phyloP scores from a whole-genome alignment of 2,329 filamentous ascomycete species.

The Fusarium papillatum region DNA sequence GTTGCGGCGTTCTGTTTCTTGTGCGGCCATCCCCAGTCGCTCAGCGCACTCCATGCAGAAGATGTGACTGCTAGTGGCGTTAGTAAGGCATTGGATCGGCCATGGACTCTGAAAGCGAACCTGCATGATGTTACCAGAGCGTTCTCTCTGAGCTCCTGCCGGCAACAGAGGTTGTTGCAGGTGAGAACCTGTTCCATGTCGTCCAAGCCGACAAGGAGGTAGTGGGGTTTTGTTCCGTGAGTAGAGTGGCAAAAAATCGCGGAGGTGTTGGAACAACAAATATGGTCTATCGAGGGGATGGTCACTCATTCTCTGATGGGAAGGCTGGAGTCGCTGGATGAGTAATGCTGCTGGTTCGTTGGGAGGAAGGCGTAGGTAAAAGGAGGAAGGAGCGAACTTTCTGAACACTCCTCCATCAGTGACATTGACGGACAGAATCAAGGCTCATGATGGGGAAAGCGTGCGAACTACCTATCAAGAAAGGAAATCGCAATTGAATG shows the following conservation, averaged over 20 bases:
- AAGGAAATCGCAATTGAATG: slow-evolving; percentile 10
- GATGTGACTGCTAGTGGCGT: slow-evolving; percentile 73
- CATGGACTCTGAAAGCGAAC: slow-evolving; percentile 54
- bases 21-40: slow-evolving; percentile 69
- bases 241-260: background rate
- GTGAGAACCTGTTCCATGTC: slow-evolving; percentile 80
- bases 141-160: slow-evolving; percentile 74
- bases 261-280: background rate
- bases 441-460: background rate
- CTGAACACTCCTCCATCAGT: background rate
- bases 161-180: slow-evolving; percentile 87
- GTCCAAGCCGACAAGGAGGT: background rate
- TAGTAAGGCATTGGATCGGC: background rate
- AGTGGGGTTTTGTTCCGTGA: background rate
- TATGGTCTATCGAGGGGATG: background rate
- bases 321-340: background rate
- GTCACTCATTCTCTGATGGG: background rate
- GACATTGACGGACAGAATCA: background rate
- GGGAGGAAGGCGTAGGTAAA: background rate
- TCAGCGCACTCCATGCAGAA: slow-evolving; percentile 86
- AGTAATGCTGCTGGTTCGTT: background rate
- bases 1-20: slow-evolving; percentile 51
- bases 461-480: background rate
- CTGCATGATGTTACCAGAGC: slow-evolving; percentile 93
- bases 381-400: background rate